Conservation (phyloP, 352 stramenopile genomes). For the Plasmopara halstedii region DNA sequence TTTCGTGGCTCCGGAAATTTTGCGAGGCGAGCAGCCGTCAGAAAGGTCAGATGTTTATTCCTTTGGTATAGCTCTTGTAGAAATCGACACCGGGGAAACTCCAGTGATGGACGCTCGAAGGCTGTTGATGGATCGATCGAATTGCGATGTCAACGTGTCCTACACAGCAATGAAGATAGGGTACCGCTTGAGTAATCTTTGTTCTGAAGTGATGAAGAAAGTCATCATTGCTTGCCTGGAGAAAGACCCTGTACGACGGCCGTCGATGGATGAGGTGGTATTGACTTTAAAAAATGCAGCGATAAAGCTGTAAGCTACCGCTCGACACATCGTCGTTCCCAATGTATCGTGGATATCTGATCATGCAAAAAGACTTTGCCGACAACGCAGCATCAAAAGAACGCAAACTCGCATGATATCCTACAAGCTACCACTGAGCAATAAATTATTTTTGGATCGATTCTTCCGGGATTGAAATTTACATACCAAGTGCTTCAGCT, state of each 20-base stretch:
- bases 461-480: no score
- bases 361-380: no score
- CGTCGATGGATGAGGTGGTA: constrained; percentile 55
- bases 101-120: constrained; percentile 52
- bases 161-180: constrained; percentile 37
- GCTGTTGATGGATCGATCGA: constrained; percentile 25
- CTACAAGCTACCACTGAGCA: constrained; percentile 5
- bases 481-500: no score
- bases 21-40: constrained; percentile 58
- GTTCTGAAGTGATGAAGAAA: constrained; percentile 57
- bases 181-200: constrained; percentile 46
- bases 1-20: constrained; percentile 64
- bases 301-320: constrained; percentile 42
- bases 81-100: constrained; percentile 64
- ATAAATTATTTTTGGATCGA: neutral
- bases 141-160: constrained; percentile 20
- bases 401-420: no score
- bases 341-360: no score
- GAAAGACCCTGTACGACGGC: constrained; percentile 36
- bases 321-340: no score
- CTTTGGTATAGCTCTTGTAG: constrained; percentile 72
- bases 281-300: constrained; percentile 52
- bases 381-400: no score
- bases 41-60: constrained; percentile 70
- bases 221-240: constrained; percentile 57